Conservation (phyloP, 2,329 filamentous ascomycete genomes). For the Albophoma yamanashiensis region DNA sequence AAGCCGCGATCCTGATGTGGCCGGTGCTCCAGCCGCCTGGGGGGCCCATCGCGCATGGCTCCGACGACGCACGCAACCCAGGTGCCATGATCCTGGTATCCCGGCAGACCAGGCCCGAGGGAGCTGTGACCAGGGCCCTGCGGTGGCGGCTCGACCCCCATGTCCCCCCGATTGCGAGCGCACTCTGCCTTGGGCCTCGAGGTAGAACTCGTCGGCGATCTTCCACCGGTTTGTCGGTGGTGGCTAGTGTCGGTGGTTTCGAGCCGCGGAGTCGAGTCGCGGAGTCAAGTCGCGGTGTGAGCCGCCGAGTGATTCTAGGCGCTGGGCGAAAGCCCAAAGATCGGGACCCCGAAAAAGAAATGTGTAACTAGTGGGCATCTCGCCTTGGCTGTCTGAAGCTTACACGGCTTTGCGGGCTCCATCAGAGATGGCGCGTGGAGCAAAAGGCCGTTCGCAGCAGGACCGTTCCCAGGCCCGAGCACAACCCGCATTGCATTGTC, state of each 20-base stretch:
- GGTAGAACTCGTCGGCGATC: background rate
- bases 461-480: background rate
- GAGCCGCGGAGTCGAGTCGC: background rate
- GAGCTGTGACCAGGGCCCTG: background rate
- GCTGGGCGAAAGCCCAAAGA: background rate
- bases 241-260: background rate
- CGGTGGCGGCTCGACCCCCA: background rate
- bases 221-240: background rate
- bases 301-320: background rate
- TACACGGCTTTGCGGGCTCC: background rate
- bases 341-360: background rate
- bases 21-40: background rate
- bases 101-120: background rate
- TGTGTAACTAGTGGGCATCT: background rate
- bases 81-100: background rate
- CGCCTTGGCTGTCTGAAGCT: background rate
- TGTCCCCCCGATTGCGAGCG: background rate
- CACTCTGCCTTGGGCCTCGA: background rate
- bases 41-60: background rate
- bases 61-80: background rate
- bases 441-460: background rate
- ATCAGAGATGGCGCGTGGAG: background rate
- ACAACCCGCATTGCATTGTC: background rate
- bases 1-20: background rate
- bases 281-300: background rate